These are phyloP conservation scores for Colletotrichum sp. DNA, from an alignment of 2,329 filamentous ascomycete species.

Conservation along the genomic window DNA sequence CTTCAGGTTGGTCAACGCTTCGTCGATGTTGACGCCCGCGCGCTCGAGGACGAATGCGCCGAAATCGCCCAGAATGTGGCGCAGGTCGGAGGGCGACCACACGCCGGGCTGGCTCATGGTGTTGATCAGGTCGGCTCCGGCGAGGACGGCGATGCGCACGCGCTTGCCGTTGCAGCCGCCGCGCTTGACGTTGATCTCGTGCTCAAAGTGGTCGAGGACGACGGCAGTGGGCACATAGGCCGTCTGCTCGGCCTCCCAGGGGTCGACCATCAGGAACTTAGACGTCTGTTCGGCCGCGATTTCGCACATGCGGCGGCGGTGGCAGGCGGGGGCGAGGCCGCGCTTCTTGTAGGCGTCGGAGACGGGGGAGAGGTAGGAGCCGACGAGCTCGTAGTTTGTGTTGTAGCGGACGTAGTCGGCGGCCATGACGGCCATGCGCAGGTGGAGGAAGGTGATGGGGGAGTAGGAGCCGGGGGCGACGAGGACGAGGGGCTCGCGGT, in stretches of 20 bases:
- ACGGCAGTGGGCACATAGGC: conserved; percentile 88
- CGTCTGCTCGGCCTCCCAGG: conserved; percentile 86
- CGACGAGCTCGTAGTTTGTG: conserved; percentile 79
- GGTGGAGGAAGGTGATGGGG: conserved; percentile 76
- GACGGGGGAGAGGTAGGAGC: conserved; percentile 83
- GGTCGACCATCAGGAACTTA: conserved; percentile 84
- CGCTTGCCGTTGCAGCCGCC: conserved; percentile 76
- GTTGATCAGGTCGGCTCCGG: conserved; percentile 77
- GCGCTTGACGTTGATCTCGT: conserved; percentile 83
- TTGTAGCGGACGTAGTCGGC: conserved; percentile 79
- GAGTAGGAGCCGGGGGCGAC: conserved; percentile 77
- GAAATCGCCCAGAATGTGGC: conserved; percentile 85
- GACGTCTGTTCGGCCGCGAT: conserved; percentile 78
- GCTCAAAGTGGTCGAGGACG: conserved; percentile 88
- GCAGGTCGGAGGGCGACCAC: conserved; percentile 84
- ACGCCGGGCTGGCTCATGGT: conserved; percentile 77
- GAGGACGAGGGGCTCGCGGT: conserved; percentile 67
- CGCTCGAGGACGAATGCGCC: conserved; percentile 89
- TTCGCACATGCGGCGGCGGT: conserved; percentile 85
- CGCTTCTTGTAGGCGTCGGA: conserved; percentile 75
- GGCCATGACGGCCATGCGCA: conserved; percentile 90
- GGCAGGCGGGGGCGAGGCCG: conserved; percentile 74
- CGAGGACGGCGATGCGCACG: conserved; percentile 80
- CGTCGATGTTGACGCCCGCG: conserved; percentile 85
- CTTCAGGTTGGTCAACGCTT: conserved; percentile 81